Percentiles rank a stretch among this genome's conserved stretches.
These are phyloP conservation scores for Aspergillus awamori DNA, from an alignment of 2,329 filamentous ascomycete genomes.

Conservation along the genomic window DNA sequence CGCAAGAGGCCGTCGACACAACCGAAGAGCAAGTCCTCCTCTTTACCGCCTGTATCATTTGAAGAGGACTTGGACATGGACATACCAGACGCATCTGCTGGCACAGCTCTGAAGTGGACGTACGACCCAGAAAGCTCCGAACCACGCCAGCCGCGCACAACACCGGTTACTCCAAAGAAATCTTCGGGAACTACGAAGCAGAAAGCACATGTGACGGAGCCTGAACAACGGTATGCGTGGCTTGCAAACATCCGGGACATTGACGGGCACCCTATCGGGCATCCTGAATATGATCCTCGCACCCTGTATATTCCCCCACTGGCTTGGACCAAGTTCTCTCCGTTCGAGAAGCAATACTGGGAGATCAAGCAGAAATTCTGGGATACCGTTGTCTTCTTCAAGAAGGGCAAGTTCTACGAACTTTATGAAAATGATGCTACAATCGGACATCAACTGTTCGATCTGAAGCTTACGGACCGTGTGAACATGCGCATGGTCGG, in stretches of 20 bases:
- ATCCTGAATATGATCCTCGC: constrained; percentile 88
- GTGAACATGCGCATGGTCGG: constrained; percentile 99
- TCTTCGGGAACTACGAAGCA: constrained; percentile 47
- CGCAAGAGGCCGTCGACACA: constrained; percentile 65
- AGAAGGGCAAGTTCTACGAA: constrained; percentile 99
- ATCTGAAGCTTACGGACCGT: constrained; percentile 94
- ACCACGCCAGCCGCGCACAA: constrained; percentile 52
- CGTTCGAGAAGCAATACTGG: constrained; percentile 99
- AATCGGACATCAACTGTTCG: constrained; percentile 92
- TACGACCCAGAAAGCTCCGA: constrained; percentile 65
- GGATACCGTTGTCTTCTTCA: constrained; percentile 99
- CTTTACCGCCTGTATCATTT: constrained; percentile 52
- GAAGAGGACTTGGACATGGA: constrained; percentile 61
- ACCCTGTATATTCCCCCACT: constrained; percentile 85
- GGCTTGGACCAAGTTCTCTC: constrained; percentile 80
- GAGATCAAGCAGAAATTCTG: constrained; percentile 98
- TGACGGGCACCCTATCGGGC: constrained; percentile 73
- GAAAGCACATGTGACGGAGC: constrained; percentile 80
- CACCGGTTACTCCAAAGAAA: constrained; percentile 39
- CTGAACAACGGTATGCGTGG: constrained; percentile 87
- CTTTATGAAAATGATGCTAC: constrained; percentile 98
- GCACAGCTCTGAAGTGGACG: constrained; percentile 82
- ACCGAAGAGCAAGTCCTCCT: constrained; percentile 37
- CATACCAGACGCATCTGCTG: constrained; percentile 58
- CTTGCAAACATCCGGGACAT: constrained; percentile 83